These are phyloP conservation scores for Ilex paraguariensis DNA, from an alignment of 305 asterid species.

Conservation along the genomic window DNA sequence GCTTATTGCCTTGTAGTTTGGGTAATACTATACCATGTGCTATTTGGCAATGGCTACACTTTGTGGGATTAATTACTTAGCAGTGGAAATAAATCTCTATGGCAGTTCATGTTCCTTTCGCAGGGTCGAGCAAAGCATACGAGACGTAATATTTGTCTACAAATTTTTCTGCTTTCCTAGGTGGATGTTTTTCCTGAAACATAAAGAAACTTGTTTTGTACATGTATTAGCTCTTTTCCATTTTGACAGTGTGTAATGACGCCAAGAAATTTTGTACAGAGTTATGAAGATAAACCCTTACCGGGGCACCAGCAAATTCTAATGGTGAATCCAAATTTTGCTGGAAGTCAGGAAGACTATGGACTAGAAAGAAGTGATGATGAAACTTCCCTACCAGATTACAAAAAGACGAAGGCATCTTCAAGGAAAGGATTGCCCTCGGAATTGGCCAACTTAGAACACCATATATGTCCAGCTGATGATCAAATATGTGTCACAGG, in stretches of 20 bases:
- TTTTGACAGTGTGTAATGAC: background rate
- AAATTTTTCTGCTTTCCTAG: too few relatives aligned
- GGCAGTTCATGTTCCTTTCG: too few relatives aligned
- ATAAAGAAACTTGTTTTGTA: too few relatives aligned
- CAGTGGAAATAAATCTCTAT: too few relatives aligned
- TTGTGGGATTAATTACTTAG: too few relatives aligned
- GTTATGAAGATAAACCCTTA: constrained; percentile 71
- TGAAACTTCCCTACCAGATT: constrained; percentile 36
- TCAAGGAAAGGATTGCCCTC: constrained; percentile 39
- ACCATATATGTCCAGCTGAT: constrained; percentile 44
- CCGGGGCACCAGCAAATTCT: constrained; percentile 55
- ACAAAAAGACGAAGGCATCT: constrained; percentile 43
- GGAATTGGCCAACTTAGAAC: constrained; percentile 28
- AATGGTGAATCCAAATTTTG: constrained; percentile 37
- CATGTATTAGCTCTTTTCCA: background rate
- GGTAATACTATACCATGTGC: too few relatives aligned
- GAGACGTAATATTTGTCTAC: too few relatives aligned
- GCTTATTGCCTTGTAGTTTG: too few relatives aligned
- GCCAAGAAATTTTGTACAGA: constrained; percentile 36
- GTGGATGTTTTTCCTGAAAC: too few relatives aligned
- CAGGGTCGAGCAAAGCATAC: too few relatives aligned
- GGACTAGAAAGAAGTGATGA: constrained; percentile 24
- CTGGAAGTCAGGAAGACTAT: constrained; percentile 55
- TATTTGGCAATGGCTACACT: too few relatives aligned
- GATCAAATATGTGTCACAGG: constrained; percentile 45